Conservation (phyloP, 805 yeast genomes). For the Metschnikowia gelsemii region DNA sequence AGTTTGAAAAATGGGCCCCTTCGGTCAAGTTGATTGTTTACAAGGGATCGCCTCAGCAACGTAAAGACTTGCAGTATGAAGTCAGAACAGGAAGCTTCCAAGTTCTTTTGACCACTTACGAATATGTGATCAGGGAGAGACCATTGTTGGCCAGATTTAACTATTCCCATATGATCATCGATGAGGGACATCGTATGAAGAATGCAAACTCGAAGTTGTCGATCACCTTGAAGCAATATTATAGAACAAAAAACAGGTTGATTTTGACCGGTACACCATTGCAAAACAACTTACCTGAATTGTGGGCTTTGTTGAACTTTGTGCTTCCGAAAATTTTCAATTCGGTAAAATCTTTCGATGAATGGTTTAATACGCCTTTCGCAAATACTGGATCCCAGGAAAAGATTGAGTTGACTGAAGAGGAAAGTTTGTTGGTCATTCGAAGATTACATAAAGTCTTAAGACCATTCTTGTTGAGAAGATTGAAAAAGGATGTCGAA, state of each 20-base stretch:
- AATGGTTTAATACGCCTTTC: slow-evolving; percentile 88
- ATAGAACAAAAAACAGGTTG: slow-evolving; percentile 72
- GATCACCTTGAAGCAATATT: slow-evolving; percentile 65
- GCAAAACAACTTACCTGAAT: slow-evolving; percentile 80
- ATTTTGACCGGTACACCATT: slow-evolving; percentile 87
- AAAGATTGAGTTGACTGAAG: slow-evolving; percentile 77
- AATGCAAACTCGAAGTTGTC: slow-evolving; percentile 75
- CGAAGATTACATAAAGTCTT: slow-evolving; percentile 84
- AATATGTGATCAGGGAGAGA: slow-evolving; percentile 76
- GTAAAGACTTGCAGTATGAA: slow-evolving; percentile 64
- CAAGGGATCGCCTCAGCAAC: slow-evolving; percentile 73
- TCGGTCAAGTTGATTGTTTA: slow-evolving; percentile 65
- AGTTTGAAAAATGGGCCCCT: slow-evolving; percentile 92
- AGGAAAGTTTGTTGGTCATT: slow-evolving; percentile 77
- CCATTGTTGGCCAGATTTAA: slow-evolving; percentile 64
- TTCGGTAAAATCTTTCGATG: slow-evolving; percentile 82
- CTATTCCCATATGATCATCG: slow-evolving; percentile 87
- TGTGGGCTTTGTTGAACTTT: slow-evolving; percentile 82
- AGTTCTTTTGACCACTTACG: slow-evolving; percentile 77
- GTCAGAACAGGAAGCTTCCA: slow-evolving; percentile 70
- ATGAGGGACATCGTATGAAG: slow-evolving; percentile 90
- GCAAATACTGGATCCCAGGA: slow-evolving; percentile 84
- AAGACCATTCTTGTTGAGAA: slow-evolving; percentile 79
- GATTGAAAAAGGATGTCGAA: slow-evolving; percentile 85
- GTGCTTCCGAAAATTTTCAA: slow-evolving; percentile 82